A percentile compares a stretch with the other conserved stretches of the same genome.
phyloP scores from a whole-genome alignment of 2,329 filamentous ascomycete genomes.

The Paracamarosporium sp. region DNA sequence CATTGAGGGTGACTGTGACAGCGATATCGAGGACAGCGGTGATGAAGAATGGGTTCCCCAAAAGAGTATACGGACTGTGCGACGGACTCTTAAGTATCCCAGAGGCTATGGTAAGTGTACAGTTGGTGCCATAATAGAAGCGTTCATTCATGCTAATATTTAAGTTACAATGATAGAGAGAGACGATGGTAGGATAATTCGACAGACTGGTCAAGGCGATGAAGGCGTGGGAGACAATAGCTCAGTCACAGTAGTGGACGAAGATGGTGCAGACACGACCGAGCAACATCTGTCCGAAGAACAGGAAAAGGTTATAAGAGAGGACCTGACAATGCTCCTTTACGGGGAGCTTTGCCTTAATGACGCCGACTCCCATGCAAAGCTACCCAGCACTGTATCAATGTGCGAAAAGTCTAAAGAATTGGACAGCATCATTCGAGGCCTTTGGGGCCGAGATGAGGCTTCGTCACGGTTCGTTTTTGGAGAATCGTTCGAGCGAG shows the following conservation, averaged over 20 bases:
- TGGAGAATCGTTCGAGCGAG: neutral
- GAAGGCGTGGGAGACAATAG: neutral
- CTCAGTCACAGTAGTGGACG: neutral
- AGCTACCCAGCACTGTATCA: neutral
- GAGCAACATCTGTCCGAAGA: neutral
- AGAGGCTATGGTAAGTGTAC: neutral
- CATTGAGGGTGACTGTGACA: too few relatives aligned
- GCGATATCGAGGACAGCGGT: too few relatives aligned
- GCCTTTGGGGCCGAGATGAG: constrained; percentile 5
- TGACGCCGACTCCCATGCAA: neutral
- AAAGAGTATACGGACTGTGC: neutral
- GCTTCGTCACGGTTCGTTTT: neutral
- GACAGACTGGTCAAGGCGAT: neutral
- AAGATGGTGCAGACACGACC: neutral
- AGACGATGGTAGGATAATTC: neutral
- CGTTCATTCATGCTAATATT: neutral
- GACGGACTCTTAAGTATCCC: neutral
- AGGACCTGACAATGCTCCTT: neutral
- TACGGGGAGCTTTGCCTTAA: neutral
- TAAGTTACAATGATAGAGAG: neutral
- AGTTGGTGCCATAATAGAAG: neutral
- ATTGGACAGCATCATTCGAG: constrained; percentile 1
- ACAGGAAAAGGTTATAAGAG: neutral
- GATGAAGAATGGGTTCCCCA: neutral
- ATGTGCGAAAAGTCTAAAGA: constrained; percentile 3